phyloP scores from a whole-genome alignment of 805 yeast genomes.

The Vanderwaltozyma yarrowii region DNA sequence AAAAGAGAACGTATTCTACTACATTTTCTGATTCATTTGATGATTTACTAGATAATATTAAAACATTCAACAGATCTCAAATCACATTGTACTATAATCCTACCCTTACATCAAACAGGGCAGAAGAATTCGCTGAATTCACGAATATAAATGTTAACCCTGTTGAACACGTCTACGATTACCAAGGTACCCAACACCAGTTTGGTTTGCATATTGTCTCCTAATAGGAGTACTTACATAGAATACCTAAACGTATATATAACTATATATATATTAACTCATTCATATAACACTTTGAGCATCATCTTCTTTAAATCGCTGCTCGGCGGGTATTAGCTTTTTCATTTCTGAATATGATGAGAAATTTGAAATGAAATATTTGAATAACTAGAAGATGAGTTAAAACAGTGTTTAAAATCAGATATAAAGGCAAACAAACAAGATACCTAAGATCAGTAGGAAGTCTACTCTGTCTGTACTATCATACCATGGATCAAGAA shows the following conservation, averaged over 20 bases:
- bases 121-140: neutral
- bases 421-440: no score
- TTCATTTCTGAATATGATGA: no score
- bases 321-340: no score
- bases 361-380: no score
- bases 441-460: no score
- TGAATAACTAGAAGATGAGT: no score
- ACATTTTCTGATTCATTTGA: slow-evolving; percentile 10
- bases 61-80: slow-evolving; percentile 3
- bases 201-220: slow-evolving; percentile 13
- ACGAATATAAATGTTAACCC: slow-evolving; percentile 18
- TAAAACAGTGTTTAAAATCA: no score
- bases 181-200: slow-evolving; percentile 10
- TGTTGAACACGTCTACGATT: slow-evolving; percentile 21
- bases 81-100: slow-evolving; percentile 14
- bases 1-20: slow-evolving; percentile 11
- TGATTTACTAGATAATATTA: slow-evolving; percentile 4
- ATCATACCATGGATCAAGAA: no score
- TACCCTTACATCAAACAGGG: neutral
- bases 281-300: neutral
- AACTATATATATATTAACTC: neutral
- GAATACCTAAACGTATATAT: neutral
- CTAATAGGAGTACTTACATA: neutral
- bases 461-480: no score
- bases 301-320: no score